Percentiles rank a stretch among this genome's conserved stretches.
Conservation (phyloP, 2,329 filamentous ascomycete species). For the Verticillium nubilum region DNA sequence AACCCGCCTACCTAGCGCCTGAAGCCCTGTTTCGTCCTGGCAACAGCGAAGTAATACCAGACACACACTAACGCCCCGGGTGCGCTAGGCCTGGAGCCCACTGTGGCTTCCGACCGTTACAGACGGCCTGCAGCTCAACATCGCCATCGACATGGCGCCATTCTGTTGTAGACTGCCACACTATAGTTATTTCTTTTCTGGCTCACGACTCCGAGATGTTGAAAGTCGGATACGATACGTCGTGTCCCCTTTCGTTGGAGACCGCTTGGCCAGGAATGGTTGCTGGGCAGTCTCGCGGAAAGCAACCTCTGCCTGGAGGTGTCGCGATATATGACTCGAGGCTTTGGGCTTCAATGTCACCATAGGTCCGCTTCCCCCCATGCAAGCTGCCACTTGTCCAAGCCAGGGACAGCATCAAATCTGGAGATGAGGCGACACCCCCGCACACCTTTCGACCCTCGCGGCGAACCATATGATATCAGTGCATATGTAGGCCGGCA, state of each 20-base stretch:
- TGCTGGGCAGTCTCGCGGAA: neutral
- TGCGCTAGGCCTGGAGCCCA: neutral
- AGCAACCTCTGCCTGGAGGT: neutral
- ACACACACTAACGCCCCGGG: neutral
- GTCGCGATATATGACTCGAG: neutral
- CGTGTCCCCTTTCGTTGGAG: neutral
- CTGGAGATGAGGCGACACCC: neutral
- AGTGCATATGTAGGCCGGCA: neutral
- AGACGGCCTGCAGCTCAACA: neutral
- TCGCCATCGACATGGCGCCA: neutral
- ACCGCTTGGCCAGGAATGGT: neutral
- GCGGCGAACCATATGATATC: neutral
- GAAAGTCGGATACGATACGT: neutral
- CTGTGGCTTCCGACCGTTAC: neutral
- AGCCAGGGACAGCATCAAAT: neutral
- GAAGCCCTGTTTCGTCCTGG: neutral
- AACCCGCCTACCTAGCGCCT: neutral
- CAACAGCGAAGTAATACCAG: too few relatives aligned
- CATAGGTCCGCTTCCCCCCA: neutral
- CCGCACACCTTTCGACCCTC: neutral
- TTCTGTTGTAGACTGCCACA: neutral
- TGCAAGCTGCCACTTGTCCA: neutral
- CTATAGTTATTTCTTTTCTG: neutral
- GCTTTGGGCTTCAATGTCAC: neutral
- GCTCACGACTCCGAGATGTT: neutral